Evolutionary conservation across 192 early-diverging fungal species (phyloP), one percentile per base, ranked within the genome.

Genomic region (Dimargaris cristalligena): DNA sequence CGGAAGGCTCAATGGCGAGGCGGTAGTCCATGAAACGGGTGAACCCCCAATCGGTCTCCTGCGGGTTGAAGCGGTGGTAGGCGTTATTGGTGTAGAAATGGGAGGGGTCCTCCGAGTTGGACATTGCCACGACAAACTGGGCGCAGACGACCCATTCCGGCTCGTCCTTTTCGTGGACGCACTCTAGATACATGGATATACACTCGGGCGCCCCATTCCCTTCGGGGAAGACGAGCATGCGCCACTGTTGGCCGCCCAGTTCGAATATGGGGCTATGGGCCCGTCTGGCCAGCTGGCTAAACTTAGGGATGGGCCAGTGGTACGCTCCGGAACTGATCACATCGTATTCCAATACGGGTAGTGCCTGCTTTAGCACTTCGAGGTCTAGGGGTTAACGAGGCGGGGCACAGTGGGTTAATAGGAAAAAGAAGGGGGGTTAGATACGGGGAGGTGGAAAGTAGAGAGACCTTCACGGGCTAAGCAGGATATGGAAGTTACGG

Each of bases 41-140:
- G 67, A 97, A 99, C 0, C 95, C 95, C 95, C 95, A 99, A 68
- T 99, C 95, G 1, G 80, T 66, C 62, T 92, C 90, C 3, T 83
- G 77, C 11, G 78, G 70, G 41, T 68, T 80, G 65, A 89, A 97
- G 52, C 95, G 76, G 69, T 99, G 93, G 34, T 82, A 71, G 9
- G 91, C 79, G 62, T 65, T 74, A 65, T 66, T 78, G 65, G 77
- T 62, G 61, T 82, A 76, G 64, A 78, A 80, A 13, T 75, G 34
- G 18, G 71, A 76, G 26, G 83, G 77, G 61, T 92, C 80, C 22
- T 80, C 62, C 0, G 78, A 74, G 67, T 91, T 90, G 33, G 82
- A 80, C 62, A 92, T 78, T 10, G 78, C 72, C 45, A 93, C 72
- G 6, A 72, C 78, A 74, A 97, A 97, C 52, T 80, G 76, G 16